Conservation (phyloP, 116 monocot species). For the Iris pallida region DNA sequence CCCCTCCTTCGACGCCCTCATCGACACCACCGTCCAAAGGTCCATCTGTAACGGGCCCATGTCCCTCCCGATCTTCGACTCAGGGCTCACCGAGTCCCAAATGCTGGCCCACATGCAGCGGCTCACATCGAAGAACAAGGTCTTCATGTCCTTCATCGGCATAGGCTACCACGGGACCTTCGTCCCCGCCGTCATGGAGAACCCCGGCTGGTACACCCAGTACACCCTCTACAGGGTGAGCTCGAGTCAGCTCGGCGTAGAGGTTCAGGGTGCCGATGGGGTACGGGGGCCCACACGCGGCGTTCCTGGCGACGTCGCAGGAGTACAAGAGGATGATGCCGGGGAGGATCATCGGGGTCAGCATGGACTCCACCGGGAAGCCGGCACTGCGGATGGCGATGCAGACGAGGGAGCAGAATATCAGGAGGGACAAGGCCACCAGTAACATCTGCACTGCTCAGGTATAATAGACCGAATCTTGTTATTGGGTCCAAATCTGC, state of each 20-base stretch:
- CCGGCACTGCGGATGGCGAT: conserved; percentile 96
- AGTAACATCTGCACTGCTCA: conserved; percentile 99
- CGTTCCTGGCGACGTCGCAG: conserved; percentile 95
- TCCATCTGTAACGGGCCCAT: conserved; percentile 60
- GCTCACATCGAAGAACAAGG: conserved; percentile 80
- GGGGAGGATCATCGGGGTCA: conserved; percentile 89
- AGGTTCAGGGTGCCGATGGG: conserved; percentile 99
- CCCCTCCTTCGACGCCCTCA: conserved; percentile 62
- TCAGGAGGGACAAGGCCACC: conserved; percentile 95
- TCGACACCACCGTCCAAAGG: conserved; percentile 88
- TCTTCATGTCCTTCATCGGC: conserved; percentile 86
- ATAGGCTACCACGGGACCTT: conserved; percentile 94
- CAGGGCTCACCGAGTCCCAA: conserved; percentile 79
- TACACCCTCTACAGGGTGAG: conserved; percentile 98
- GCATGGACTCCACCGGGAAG: conserved; percentile 85
- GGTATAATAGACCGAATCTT: conserved; percentile 38
- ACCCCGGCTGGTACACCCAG: conserved; percentile 99
- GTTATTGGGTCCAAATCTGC: too few species aligned
- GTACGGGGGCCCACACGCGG: conserved; percentile 96
- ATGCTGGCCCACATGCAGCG: conserved; percentile 87
- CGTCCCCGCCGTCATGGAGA: conserved; percentile 94
- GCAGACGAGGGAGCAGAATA: conserved; percentile 99
- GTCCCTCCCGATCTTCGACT: conserved; percentile 61
- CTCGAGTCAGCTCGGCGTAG: conserved; percentile 97
- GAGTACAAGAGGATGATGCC: conserved; percentile 99